These are phyloP conservation scores for Microsporum audouinii DNA, from an alignment of 2,329 filamentous ascomycete genomes.

Conservation along the genomic window DNA sequence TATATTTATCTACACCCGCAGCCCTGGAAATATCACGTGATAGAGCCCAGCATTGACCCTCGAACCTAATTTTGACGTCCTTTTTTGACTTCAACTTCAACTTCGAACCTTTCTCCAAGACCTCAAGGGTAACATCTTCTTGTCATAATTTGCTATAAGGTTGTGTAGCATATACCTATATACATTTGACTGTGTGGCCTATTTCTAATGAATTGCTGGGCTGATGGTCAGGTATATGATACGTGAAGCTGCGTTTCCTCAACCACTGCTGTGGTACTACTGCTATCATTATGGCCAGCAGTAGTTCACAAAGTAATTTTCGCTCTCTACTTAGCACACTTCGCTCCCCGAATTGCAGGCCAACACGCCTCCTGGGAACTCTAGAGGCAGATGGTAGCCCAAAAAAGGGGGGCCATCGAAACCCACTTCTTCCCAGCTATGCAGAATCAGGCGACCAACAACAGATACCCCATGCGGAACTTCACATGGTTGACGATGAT, in stretches of 20 bases:
- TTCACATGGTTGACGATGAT: slow-evolving; percentile 11
- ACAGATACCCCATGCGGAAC: not conserved
- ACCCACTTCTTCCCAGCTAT: not conserved
- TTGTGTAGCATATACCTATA: not conserved
- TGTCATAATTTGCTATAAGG: not conserved
- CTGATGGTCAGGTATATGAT: not conserved
- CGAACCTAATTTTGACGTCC: not conserved
- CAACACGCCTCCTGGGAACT: not conserved
- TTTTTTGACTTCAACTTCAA: not conserved
- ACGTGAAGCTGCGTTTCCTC: not conserved
- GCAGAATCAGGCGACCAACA: not conserved
- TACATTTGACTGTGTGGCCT: not conserved
- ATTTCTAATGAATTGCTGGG: not conserved
- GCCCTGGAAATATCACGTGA: not conserved
- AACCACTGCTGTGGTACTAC: not conserved
- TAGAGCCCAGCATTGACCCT: not conserved
- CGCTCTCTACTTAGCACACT: not conserved
- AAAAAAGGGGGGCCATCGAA: not conserved
- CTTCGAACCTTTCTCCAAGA: not conserved
- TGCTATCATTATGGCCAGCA: not conserved
- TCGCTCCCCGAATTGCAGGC: not conserved
- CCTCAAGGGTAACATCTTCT: not conserved
- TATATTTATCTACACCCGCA: not conserved
- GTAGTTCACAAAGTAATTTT: not conserved
- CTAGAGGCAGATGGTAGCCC: not conserved